Evolutionary conservation across 176 grass and related monocot species (phyloP).

Genomic region (Triticum aestivum): IWGSC_CS_RefSeq_v2.1 NC_057806.1:275512313-275512812

Average conservation of each 20-base stretch:
- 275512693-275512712: slow-evolving; percentile 73
- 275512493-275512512: slow-evolving; percentile 35
- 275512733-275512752: slow-evolving; percentile 5
- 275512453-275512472: slow-evolving; percentile 4
- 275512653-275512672: slow-evolving; percentile 67
- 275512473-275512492: background rate
- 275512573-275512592: slow-evolving; percentile 32
- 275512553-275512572: slow-evolving; percentile 18
- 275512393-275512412: slow-evolving; percentile 7
- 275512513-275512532: slow-evolving; percentile 78
- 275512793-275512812: background rate
- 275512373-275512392: slow-evolving; percentile 26
- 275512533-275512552: slow-evolving; percentile 90
- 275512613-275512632: slow-evolving; percentile 53
- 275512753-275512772: background rate
- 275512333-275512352: background rate
- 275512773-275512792: background rate
- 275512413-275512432: background rate
- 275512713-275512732: slow-evolving; percentile 67
- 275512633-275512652: slow-evolving; percentile 65
- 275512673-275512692: slow-evolving; percentile 60
- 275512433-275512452: slow-evolving; percentile 27
- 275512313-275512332: slow-evolving; percentile 24
- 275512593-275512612: background rate
- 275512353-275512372: slow-evolving; percentile 26